Percentiles rank a stretch among this genome's conserved stretches.
phyloP scores from a whole-genome alignment of 805 yeast species.

The Metschnikowia noctiluminum region DNA sequence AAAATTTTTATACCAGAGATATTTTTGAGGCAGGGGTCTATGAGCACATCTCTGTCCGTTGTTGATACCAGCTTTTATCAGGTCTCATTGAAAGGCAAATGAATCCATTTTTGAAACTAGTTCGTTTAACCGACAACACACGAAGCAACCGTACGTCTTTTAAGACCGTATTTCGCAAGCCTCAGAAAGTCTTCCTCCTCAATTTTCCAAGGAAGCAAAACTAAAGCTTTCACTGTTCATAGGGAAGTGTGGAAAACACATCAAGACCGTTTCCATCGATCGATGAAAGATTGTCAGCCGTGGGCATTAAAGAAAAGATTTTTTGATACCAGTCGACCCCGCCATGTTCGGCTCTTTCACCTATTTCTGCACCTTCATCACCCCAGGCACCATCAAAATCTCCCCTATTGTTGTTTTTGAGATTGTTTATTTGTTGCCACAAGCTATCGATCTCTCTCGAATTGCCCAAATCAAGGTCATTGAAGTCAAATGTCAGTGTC shows the following conservation, averaged over 20 bases:
- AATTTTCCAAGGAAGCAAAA: too few species aligned
- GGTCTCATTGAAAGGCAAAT: too few species aligned
- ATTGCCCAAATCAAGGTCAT: constrained; percentile 1
- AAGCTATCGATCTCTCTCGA: constrained; percentile 8
- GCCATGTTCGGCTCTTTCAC: background rate
- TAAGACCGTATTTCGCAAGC: too few species aligned
- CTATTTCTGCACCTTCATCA: background rate
- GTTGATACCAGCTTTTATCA: too few species aligned
- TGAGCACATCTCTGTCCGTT: too few species aligned
- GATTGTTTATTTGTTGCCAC: constrained; percentile 10
- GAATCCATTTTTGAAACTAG: too few species aligned
- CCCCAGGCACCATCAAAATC: background rate
- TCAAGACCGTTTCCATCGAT: constrained; percentile 1
- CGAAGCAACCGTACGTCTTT: too few species aligned
- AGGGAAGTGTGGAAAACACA: background rate
- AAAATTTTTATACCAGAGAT: too few species aligned
- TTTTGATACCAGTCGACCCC: constrained; percentile 5
- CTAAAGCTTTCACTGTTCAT: too few species aligned
- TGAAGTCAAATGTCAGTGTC: constrained; percentile 5
- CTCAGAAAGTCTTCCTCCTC: too few species aligned
- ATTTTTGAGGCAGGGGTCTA: too few species aligned
- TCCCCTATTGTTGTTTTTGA: constrained; percentile 3
- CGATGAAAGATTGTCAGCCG: constrained; percentile 1
- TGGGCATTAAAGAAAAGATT: constrained; percentile 8
- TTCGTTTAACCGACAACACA: too few species aligned